A percentile compares a stretch with the other conserved stretches of the same genome.
phyloP scores from a whole-genome alignment of 192 early-diverging fungal species.

The Haplosporangium gracile region DNA sequence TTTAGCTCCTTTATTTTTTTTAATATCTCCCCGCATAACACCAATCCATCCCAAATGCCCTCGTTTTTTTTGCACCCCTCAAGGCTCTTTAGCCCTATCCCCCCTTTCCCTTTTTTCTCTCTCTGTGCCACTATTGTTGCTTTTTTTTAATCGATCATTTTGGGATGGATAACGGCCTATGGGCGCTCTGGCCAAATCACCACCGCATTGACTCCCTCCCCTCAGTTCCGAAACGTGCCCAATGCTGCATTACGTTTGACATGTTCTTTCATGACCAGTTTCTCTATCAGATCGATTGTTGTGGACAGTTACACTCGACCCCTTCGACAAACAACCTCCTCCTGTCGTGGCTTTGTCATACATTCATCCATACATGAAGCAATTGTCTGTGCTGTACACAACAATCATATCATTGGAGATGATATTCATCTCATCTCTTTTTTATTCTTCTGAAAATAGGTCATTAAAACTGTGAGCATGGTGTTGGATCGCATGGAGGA shows the following conservation, averaged over 20 bases:
- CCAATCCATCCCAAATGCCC: neutral
- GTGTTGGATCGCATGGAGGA: conserved; percentile 85
- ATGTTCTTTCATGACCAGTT: neutral
- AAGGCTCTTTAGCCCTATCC: neutral
- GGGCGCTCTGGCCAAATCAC: conserved; percentile 2
- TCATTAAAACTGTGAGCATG: conserved; percentile 85
- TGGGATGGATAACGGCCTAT: conserved; percentile 7
- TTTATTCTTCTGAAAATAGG: conserved; percentile 60
- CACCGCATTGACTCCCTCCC: neutral
- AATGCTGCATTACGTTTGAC: neutral
- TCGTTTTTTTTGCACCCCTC: conserved; percentile 6
- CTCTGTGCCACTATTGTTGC: neutral
- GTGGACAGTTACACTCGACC: conserved; percentile 2
- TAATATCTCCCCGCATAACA: neutral
- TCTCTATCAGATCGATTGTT: neutral
- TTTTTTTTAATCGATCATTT: conserved; percentile 12
- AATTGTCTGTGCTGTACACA: conserved; percentile 4
- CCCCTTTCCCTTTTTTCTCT: neutral
- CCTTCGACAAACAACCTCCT: neutral
- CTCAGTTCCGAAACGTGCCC: conserved; percentile 7
- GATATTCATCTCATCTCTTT: conserved; percentile 28
- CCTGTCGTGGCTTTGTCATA: neutral
- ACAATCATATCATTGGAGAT: neutral
- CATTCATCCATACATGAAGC: neutral
- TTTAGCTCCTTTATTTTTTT: neutral